Base-by-base conservation (phyloP, 2,329 filamentous ascomycete genomes). In the Trichoderma afroharzianum region DNA sequence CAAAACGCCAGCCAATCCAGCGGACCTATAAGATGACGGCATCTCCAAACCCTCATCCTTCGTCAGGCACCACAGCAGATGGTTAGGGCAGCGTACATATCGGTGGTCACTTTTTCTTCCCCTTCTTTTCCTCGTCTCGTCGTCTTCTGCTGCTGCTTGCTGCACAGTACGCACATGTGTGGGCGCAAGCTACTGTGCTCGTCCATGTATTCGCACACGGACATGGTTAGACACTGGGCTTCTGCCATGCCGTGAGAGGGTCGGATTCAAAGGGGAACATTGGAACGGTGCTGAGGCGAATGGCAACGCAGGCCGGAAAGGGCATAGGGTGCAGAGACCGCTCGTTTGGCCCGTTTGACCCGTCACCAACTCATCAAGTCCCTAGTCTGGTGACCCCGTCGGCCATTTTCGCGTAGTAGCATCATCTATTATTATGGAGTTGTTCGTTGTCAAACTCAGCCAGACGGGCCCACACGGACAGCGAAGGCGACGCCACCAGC, bases 321-420 rank as follows among this genome's bases (percentile, higher is more conserved):
- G 63, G 70, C 53, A 71, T 71, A 71, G 70, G 70, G 59, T 53
- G 66, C 64, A 72, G 66, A 64, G 71, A 72, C 71, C 71, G 66
- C 71, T 72, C 71, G 71, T 69, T 57, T 72, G 64, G 58, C 64
- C 64, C 66, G 71, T 64, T 66, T 72, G 64, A 61, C 71, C 64
- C 66, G 59, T 71, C 70, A 67, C 70, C 63, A 71, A 71, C 70
- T 71, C 70, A 68, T 68, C 70, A 67, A 67, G 36, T 64, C 70
- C 70, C 70, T 66, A 67, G 70, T 71, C 70, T 71, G 70, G 70
- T 72, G 71, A 72, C 71, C 71, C 71, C 66, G 66, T 72, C 66
- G 64, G 64, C 71, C 64, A 72, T 69, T 72, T 64, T 69, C 71
- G 71, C 55, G 64, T 68, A 68, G 64, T 70, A 68, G 64, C 58